Percentiles rank a stretch among this genome's conserved stretches.
phyloP scores from a whole-genome alignment of 2,329 filamentous ascomycete species.

The Diaporthe capsici region DNA sequence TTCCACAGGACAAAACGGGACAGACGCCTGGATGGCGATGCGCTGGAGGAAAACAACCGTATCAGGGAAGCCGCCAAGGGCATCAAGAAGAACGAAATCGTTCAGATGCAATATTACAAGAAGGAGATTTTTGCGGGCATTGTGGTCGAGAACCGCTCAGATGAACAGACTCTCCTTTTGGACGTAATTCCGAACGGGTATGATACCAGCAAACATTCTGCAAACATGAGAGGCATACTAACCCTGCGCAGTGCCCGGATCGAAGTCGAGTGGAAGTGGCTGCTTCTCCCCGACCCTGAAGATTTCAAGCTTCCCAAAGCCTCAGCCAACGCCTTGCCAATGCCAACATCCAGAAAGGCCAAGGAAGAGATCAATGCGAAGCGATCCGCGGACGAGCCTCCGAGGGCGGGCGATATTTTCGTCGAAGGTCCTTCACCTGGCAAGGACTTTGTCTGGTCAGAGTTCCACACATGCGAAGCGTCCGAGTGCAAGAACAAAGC shows the following conservation, averaged over 20 bases:
- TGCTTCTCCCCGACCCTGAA: slow-evolving; percentile 78
- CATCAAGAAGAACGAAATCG: slow-evolving; percentile 80
- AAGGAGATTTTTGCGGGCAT: slow-evolving; percentile 93
- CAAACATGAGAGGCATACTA: slow-evolving; percentile 51
- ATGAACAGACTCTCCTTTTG: slow-evolving; percentile 82
- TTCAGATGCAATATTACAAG: slow-evolving; percentile 87
- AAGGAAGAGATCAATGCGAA: slow-evolving; percentile 79
- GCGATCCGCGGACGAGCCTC: slow-evolving; percentile 71
- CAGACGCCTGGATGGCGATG: slow-evolving; percentile 78
- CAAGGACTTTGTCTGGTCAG: slow-evolving; percentile 76
- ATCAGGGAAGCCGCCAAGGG: slow-evolving; percentile 77
- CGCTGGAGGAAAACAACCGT: slow-evolving; percentile 78
- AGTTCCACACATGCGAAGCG: slow-evolving; percentile 78
- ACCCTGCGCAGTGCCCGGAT: slow-evolving; percentile 73
- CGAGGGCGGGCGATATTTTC: slow-evolving; percentile 76
- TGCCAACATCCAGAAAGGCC: slow-evolving; percentile 74
- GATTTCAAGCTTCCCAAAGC: slow-evolving; percentile 82
- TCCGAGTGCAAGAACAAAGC: slow-evolving; percentile 61
- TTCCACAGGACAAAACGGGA: slow-evolving; percentile 93
- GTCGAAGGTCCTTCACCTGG: slow-evolving; percentile 59
- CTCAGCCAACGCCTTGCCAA: slow-evolving; percentile 78
- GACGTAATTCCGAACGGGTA: slow-evolving; percentile 89
- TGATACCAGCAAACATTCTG: slow-evolving; percentile 51
- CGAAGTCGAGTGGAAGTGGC: slow-evolving; percentile 89
- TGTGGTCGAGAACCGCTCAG: slow-evolving; percentile 84